phyloP scores from a whole-genome alignment of 805 yeast species.

The Wickerhamiella azyma region DNA sequence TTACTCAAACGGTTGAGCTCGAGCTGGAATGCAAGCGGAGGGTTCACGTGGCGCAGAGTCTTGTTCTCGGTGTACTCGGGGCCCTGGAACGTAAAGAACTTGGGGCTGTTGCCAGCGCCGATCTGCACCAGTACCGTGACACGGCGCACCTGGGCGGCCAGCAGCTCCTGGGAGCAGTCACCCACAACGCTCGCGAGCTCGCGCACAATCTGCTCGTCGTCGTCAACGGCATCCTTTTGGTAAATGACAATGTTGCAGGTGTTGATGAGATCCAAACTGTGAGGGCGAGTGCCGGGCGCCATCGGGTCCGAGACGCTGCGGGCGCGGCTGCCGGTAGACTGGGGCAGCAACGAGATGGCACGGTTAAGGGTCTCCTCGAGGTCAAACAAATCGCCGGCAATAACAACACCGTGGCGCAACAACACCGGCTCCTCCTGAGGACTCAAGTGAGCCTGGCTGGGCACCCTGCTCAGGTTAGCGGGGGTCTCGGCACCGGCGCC shows the following conservation, averaged over 20 bases:
- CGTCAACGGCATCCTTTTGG: slow-evolving; percentile 37
- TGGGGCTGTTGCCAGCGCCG: slow-evolving; percentile 77
- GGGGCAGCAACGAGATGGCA: slow-evolving; percentile 61
- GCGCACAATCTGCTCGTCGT: slow-evolving; percentile 53
- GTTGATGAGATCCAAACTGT: slow-evolving; percentile 38
- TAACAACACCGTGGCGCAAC: slow-evolving; percentile 30
- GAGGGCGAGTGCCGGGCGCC: slow-evolving; percentile 12
- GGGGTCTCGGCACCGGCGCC: slow-evolving; percentile 29
- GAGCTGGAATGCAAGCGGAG: slow-evolving; percentile 93
- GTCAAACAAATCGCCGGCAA: slow-evolving; percentile 58
- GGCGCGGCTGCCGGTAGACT: slow-evolving; percentile 26
- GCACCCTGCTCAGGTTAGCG: slow-evolving; percentile 1
- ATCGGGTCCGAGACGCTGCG: slow-evolving; percentile 29
- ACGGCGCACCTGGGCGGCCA: slow-evolving; percentile 71
- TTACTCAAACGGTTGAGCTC: slow-evolving; percentile 90
- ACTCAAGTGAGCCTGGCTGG: slow-evolving; percentile 56
- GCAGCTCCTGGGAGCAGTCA: slow-evolving; percentile 56
- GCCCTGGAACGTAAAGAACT: slow-evolving; percentile 88
- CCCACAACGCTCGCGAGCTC: slow-evolving; percentile 52
- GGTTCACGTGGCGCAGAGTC: slow-evolving; percentile 94
- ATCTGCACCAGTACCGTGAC: slow-evolving; percentile 81
- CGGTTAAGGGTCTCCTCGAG: slow-evolving; percentile 68
- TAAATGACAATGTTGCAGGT: slow-evolving; percentile 67
- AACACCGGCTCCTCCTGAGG: slow-evolving; percentile 23
- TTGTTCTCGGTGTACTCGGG: slow-evolving; percentile 76